Conservation (phyloP, 2,329 filamentous ascomycete genomes). For the Gaeumannomyces sp. region DNA sequence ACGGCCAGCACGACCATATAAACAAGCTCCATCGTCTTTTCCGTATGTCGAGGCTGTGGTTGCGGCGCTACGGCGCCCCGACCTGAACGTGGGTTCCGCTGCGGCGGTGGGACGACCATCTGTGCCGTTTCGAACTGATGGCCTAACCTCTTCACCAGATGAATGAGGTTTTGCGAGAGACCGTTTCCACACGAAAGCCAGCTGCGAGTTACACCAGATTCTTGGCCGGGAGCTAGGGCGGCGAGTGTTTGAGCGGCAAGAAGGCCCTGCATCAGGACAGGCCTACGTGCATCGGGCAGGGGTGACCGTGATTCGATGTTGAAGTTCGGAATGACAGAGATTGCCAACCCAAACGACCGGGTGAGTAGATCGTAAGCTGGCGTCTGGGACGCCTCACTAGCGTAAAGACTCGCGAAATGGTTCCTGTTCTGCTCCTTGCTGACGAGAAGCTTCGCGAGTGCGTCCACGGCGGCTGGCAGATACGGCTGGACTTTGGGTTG, state of each 20-base stretch:
- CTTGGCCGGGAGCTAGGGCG: slow-evolving; percentile 57
- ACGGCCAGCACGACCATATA: slow-evolving; percentile 65
- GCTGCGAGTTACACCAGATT: slow-evolving; percentile 62
- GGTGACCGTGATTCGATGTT: slow-evolving; percentile 47
- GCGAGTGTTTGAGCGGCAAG: slow-evolving; percentile 85
- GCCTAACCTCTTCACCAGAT: slow-evolving; percentile 67
- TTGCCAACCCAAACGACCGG: slow-evolving; percentile 76
- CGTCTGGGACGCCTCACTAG: slow-evolving; percentile 57
- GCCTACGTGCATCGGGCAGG: slow-evolving; percentile 76
- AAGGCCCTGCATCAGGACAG: slow-evolving; percentile 86
- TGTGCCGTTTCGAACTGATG: slow-evolving; percentile 44
- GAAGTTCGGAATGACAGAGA: slow-evolving; percentile 75
- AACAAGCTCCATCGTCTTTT: slow-evolving; percentile 45
- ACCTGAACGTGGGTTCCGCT: not conserved
- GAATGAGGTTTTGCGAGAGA: slow-evolving; percentile 73
- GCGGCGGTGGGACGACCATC: not conserved
- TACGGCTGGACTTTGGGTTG: slow-evolving; percentile 79
- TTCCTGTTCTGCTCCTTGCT: slow-evolving; percentile 88
- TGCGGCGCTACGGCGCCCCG: not conserved
- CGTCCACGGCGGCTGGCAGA: slow-evolving; percentile 82
- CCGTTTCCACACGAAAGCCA: slow-evolving; percentile 84
- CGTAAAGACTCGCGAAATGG: slow-evolving; percentile 77
- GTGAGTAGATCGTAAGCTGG: slow-evolving; percentile 76
- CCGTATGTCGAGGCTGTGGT: slow-evolving; percentile 24
- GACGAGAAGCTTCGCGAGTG: slow-evolving; percentile 83